phyloP scores from a whole-genome alignment of 768 basidiomycete species.

The Auricularia auricula-judae region DNA sequence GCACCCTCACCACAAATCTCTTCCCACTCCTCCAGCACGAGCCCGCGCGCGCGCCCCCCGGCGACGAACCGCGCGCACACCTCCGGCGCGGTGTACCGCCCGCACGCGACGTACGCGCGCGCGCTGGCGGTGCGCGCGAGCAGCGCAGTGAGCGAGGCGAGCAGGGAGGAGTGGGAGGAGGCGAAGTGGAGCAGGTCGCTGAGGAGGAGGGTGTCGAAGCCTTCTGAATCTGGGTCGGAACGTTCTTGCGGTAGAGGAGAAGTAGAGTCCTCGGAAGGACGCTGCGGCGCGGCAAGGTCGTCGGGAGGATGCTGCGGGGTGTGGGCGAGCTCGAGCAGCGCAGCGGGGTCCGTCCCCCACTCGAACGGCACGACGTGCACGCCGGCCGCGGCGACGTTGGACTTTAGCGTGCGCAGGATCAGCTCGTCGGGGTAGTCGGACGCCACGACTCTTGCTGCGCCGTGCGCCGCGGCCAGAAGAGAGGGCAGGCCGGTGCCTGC shows the following conservation, averaged over 20 bases:
- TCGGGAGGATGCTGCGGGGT: no score
- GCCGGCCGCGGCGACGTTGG: conserved; percentile 45
- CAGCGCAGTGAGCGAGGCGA: conserved; percentile 38
- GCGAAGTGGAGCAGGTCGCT: conserved; percentile 68
- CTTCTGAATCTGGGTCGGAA: not conserved
- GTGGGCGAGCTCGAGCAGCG: conserved; percentile 30
- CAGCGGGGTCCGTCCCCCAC: conserved; percentile 45
- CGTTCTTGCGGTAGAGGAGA: not conserved
- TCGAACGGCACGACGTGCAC: conserved; percentile 44
- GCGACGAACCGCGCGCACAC: conserved; percentile 45
- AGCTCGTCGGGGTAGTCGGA: conserved; percentile 61
- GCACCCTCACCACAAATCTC: no score
- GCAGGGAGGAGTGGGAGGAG: conserved; percentile 43
- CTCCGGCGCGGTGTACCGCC: conserved; percentile 44
- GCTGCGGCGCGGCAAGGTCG: no score
- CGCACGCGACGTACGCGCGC: conserved; percentile 49
- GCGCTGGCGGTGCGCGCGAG: conserved; percentile 31
- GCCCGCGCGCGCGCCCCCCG: not conserved
- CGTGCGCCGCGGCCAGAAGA: conserved; percentile 32
- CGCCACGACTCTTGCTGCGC: conserved; percentile 38
- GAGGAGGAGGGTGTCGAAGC: conserved; percentile 51
- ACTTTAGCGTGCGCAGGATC: conserved; percentile 45
- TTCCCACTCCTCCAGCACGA: not conserved
- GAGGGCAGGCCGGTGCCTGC: conserved; percentile 61
- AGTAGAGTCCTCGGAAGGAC: conserved; percentile 10